Evolutionary conservation across 345 rosid species (phyloP).

Genomic region (Murraya paniculata): DNA sequence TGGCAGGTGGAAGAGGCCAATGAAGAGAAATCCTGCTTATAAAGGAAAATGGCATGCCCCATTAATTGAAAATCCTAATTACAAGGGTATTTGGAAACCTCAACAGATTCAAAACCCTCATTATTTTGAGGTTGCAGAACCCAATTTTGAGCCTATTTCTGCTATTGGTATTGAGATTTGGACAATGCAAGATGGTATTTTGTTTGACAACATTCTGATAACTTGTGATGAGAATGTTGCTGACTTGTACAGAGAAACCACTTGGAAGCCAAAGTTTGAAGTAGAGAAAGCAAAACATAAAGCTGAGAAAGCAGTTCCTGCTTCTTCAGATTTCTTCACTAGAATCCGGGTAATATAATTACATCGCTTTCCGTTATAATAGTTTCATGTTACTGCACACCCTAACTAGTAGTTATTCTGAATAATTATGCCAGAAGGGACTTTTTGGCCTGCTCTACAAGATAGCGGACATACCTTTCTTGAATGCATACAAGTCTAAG

Average conservation of each 20-base stretch:
- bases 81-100: slow-evolving; percentile 57
- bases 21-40: slow-evolving; percentile 46
- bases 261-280: slow-evolving; percentile 52
- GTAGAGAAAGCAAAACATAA: slow-evolving; percentile 42
- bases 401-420: slow-evolving; percentile 1
- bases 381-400: background rate
- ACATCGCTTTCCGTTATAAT: background rate
- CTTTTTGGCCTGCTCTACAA: slow-evolving; percentile 28
- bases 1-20: slow-evolving; percentile 59
- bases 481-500: slow-evolving; percentile 23
- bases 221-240: slow-evolving; percentile 43
- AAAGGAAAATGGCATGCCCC: slow-evolving; percentile 60
- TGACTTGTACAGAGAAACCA: slow-evolving; percentile 24
- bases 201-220: slow-evolving; percentile 52
- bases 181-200: slow-evolving; percentile 63
- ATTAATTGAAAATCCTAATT: slow-evolving; percentile 51
- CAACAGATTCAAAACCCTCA: slow-evolving; percentile 44
- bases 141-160: slow-evolving; percentile 52
- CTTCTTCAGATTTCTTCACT: slow-evolving; percentile 30
- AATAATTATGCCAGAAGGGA: slow-evolving; percentile 20
- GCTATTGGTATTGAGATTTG: slow-evolving; percentile 63
- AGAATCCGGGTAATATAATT: slow-evolving; percentile 32
- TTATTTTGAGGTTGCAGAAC: slow-evolving; percentile 43
- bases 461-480: slow-evolving; percentile 26
- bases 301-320: slow-evolving; percentile 36